Evolutionary conservation across 768 basidiomycete genomes (phyloP), one percentile per base, ranked within the genome.

Genomic region (Boletus subcaerulescens): DNA sequence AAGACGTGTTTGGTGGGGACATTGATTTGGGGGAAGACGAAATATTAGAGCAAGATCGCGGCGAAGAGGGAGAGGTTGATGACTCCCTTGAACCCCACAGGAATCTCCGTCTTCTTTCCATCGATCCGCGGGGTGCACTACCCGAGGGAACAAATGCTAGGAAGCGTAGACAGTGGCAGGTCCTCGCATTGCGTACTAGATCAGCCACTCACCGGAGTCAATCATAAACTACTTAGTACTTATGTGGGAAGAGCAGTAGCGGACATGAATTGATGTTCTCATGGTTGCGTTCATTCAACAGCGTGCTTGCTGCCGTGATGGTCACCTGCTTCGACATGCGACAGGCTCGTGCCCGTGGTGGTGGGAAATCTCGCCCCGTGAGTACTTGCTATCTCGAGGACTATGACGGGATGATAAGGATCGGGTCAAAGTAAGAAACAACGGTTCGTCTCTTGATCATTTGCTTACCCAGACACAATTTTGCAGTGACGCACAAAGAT

Each of bases 1-100:
- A 89, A 46, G 81, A 86, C 33, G 85, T 91, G 31, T 84, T 83
- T 62, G 74, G 76, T 55, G 81, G 80, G 33, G 79, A 81, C 56
- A 86, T 91, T 52, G 91, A 93, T 61, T 65, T 93, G 57, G 72
- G 77, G 42, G 90, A 92, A 63, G 83, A 91, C 53, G 91, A 93
- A 60, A 78, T 91, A 17, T 65, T 90, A 50, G 90, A 93, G 55
- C 83, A 86, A 59, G 91, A 93, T 48, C 78, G 85, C 22, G 84
- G 82, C 7, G 88, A 89, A 68, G 91, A 91, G 53, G 85, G 80
- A 3, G 89, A 91, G 66, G 81, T 85, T 14, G 91, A 93, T 63
- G 86, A 93, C 65, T 85, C 87, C 14, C 74, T 73, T 5, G 85
- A 87, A 42, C 64, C 66, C 39, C 71, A 75, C 14, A 76, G 91